Evolutionary conservation across 768 basidiomycete genomes (phyloP), one percentile per base, ranked within the genome.

Genomic region (Hericium rajendrae): DNA sequence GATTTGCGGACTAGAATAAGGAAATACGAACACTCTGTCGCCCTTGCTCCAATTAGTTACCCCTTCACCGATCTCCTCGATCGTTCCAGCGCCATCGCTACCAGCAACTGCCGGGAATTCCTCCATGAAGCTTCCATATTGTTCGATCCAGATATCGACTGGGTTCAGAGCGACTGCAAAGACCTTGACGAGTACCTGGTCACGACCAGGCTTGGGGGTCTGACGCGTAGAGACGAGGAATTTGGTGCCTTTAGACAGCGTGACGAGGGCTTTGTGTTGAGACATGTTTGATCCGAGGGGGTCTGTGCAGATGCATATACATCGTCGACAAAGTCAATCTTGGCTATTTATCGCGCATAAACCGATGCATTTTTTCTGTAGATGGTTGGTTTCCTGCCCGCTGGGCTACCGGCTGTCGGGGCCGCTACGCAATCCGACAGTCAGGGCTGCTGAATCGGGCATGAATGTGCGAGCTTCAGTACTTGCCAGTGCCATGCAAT

Each of bases 11-110:
- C 12, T 37, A 22, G 2, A 3, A 46, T 13, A 15, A 1, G 11
- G 46, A 26, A 15, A 24, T 10, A 55, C 55, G 43, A 20, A 62
- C 64, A 71, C 65, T 49, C 59, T 65, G 56, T 69, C 67, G 3
- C 70, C 69, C 12, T 51, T 56, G 53, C 18, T 64, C 64, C 57
- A 68, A 57, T 26, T 58, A 51, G 9, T 39, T 50, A 71, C 70
- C 2, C 61, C 66, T 32, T 63, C 60, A 4, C 69, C 69, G 43
- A 69, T 59, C n/a, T 60, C 58, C 28, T 61, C 62, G 13, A 71
- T 61, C 6, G 46, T 60, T 10, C 70, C 69, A 0, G 68, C 62
- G 6, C 56, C 59, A 56, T 69, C 68, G 10, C 39, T 40, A 6
- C 68, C 68, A 13, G 61, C 48, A 24, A 68, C 55, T 40, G 51